Base-by-base conservation (phyloP, 2,329 filamentous ascomycete genomes). In the Colletotrichum sp. region DNA sequence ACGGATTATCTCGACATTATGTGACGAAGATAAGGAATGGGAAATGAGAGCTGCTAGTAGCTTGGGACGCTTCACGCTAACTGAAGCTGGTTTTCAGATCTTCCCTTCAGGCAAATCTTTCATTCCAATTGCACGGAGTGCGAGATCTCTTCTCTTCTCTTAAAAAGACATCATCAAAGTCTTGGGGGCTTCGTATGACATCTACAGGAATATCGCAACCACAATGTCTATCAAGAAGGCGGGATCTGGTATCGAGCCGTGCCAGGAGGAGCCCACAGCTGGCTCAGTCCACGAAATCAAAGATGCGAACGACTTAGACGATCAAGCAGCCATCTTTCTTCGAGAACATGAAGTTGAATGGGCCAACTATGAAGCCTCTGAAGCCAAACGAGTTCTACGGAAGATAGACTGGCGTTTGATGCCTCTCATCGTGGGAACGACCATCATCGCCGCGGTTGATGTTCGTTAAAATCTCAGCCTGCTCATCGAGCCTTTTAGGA, bases 321-420 rank as follows among this genome's bases (percentile, higher is more conserved):
- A 52, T 52, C 43, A 52, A 52, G 43, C 43, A 52, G 43, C 43
- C 10, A 13, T 52, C 3, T 52, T 52, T 24, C 43, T 52, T 13
- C 43, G n/a, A 7, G n/a, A 52, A 13, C 43, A 52, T 52, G 43
- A 52, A 52, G 43, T 13, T 13, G n/a, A 52, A 21, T 52, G 43
- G 43, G 43, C 43, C 6, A 13, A 13, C 43, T 65, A 65, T 18
- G 61, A 65, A 26, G 32, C 61, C 15, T 28, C 61, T 18, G 61
- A 65, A n/a, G 34, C 34, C 3, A 65, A 26, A 16, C 12, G 34
- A 8, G 61, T 65, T 18, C 34, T 65, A 7, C 61, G 34, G 26
- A 77, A 77, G 32, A 71, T 77, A n/a, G 75, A 77, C 36, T 69
- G 67, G 48, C 52, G 58, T 5, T 36, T 77, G 36, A 57, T 74